Evolutionary conservation across 495 filamentous ascomycete species (phyloP), one percentile per base, ranked within the genome.

Genomic region (Daldinia grandis): DNA sequence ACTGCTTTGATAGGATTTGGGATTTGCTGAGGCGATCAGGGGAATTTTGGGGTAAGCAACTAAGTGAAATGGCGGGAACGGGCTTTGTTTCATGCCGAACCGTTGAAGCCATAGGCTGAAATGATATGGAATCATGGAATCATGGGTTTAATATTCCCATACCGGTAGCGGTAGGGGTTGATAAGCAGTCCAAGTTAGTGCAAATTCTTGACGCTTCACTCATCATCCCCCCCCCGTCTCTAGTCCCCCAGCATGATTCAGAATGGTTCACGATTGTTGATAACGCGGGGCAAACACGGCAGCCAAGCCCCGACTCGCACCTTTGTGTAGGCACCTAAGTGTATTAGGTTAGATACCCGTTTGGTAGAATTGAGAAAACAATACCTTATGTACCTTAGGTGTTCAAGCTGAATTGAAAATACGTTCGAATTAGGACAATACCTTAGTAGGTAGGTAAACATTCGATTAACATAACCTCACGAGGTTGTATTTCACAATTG

Each of bases 51-150:
- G 24, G 49, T 30, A 53, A 53, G 24, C 49, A 28, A 27, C 19
- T 2, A 9, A 17, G 49, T 30, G 37, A 44, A 17, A 42, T 35
- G 33, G 60, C 54, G 33, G 66, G 55, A 53, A 51, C 53, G 66
- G 66, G 35, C 15, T 64, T 63, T 69, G 49, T 21, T 42, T 59
- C 28, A 51, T 37, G 49, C 66, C 66, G 66, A 69, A 19, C 25
- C 15, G 15, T 60, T 47, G 15, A 60, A 14, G n/a, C 42, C 37
- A 55, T 28, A 30, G 21, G 10, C 25, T 63, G n/a, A 42, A 24
- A 49, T 40, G 31, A 33, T 10, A 33, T 33, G 31, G 2, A 31
- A 31, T 40, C 47, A 33, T 33, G 31, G 2, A 31, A 31, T 40
- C 47, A 44, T 44, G 17, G n/a, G 15, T 44, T 44, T 17, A 6